Base-by-base conservation (phyloP, 2,329 filamentous ascomycete genomes). In the Aspergillus sp. region DNA sequence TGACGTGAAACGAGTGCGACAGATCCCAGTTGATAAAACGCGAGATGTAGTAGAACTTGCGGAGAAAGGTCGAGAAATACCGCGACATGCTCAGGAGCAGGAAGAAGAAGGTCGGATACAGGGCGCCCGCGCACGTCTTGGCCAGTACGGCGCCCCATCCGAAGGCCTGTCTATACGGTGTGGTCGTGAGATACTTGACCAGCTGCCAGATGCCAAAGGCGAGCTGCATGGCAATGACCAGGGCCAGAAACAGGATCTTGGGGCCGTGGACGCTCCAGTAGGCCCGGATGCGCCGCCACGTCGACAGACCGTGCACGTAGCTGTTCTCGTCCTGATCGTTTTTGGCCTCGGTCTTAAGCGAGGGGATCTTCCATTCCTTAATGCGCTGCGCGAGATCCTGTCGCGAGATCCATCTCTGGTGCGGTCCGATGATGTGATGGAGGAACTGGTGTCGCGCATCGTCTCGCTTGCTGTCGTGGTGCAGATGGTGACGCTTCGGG, bases 241-340 rank as follows among this genome's bases (percentile, higher is more conserved):
- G 23, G 10, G 25, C 40, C 3, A 49, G 47, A 17, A 49, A 49
- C 2, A 44, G 16, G 5, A 49, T 43, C 25, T 32, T 49, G 10
- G 47, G 47, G 1, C 47, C 47, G 16, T 43, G 40, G 13, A 49
- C 47, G 29, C 47, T 49, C 47, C 47, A 49, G 47, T 49, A 49
- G 2, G 47, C 47, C 0, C 47, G 38, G 14, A 44, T 4, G 5
- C 25, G 36, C 11, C 47, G 36, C 47, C 47, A 49, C 38, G n/a
- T 5, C 7, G 47, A 49, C 14, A 49, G 47, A 4, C 20, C 44
- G 29, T 49, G 47, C 40, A 49, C 40, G 25, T 49, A 49, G 25
- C 6, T 20, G 4, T 43, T 38, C 40, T 49, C 47, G 16, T 49
- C 47, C 17, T 49, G 9, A 21, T 49, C 47, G 7, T 31, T 43